These are phyloP conservation scores for Aspergillus pseudonomiae DNA, from an alignment of 2,329 filamentous ascomycete genomes.

Conservation along the genomic window DNA sequence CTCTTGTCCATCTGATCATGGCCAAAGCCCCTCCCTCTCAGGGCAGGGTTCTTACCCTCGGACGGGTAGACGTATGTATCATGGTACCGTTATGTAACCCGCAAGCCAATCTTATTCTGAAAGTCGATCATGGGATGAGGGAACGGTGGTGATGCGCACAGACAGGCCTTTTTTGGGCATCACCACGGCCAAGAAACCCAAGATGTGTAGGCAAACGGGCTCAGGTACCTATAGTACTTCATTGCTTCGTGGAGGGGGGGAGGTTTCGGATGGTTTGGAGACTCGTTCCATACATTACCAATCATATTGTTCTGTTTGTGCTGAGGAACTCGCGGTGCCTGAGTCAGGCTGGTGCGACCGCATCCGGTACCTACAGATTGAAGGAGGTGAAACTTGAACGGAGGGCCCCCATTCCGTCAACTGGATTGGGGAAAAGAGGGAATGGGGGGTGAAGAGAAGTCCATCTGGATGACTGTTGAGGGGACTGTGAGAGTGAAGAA, in stretches of 20 bases:
- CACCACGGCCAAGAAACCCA: slow-evolving; percentile 10
- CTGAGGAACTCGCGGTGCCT: slow-evolving; percentile 13
- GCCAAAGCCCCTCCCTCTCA: not conserved
- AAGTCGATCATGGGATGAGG: slow-evolving; percentile 25
- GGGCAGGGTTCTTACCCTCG: slow-evolving; percentile 1
- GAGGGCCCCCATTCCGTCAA: not conserved
- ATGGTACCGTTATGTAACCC: slow-evolving; percentile 19
- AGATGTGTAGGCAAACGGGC: slow-evolving; percentile 10
- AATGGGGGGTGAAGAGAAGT: not conserved
- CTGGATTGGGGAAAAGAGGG: not conserved
- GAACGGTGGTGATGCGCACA: slow-evolving; percentile 19
- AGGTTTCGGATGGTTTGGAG: not conserved
- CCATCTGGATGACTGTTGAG: not conserved
- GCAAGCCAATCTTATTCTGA: slow-evolving; percentile 14
- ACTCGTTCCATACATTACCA: slow-evolving; percentile 14
- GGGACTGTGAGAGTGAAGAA: slow-evolving; percentile 6
- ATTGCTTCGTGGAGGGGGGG: not conserved
- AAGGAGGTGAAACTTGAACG: not conserved
- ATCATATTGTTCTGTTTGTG: slow-evolving; percentile 17
- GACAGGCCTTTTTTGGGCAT: slow-evolving; percentile 15
- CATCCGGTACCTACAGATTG: not conserved
- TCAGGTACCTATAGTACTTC: slow-evolving; percentile 18
- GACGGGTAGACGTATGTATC: slow-evolving; percentile 12
- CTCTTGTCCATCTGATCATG: slow-evolving; percentile 23
- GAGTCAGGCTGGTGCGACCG: slow-evolving; percentile 9